Evolutionary conservation across 2,329 filamentous ascomycete species (phyloP), one percentile per base, ranked within the genome.

Genomic region (Xylaria sp.): DNA sequence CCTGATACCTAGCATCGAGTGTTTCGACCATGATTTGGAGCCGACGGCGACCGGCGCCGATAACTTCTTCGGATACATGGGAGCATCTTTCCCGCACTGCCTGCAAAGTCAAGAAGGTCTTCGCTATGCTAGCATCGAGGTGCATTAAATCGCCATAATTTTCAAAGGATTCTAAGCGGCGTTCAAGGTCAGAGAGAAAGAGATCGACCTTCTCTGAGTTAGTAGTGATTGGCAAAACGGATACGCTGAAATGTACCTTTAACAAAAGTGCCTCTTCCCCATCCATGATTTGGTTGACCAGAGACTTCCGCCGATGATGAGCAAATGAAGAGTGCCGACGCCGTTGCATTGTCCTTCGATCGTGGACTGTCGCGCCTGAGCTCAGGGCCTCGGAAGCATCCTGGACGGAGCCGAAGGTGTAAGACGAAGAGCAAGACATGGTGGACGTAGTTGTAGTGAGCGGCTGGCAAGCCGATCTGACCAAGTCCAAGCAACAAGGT

Each of bases 11-110:
- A 27, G 85, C 84, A 76, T 99, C 95, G 13, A 99, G 81, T 0
- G 93, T 97, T 70, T 98, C 94, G 33, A 99, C 92, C 80, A 98
- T 89, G 60, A 98, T 87, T 66, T 92, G 90, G 62, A 96, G 87
- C 63, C 93, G 86, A 66, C 92, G 87, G 54, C 91, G 89, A 21
- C 95, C 93, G 37, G 91, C 91, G 58, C 93, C 95, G 68, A 98
- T 87, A 47, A 97, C 86, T 73, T 95, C 94, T 64, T 92, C 94
- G 0, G 93, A 96, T 19, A 94, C 93, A 66, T 93, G 88, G 38
- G 92, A 92, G 77, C 95, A 99, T 70, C 92, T 87, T 67, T 92
- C 89, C 63, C 93, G 88, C 25, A 99, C 93, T 7, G 92, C 88
- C 72, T 94, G 90, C 1, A 99, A 81, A 0, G 93, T 96, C 15